Evolutionary conservation across 768 basidiomycete species (phyloP), one percentile per base, ranked within the genome.

Genomic region (Boletus pseudopeckii): DNA sequence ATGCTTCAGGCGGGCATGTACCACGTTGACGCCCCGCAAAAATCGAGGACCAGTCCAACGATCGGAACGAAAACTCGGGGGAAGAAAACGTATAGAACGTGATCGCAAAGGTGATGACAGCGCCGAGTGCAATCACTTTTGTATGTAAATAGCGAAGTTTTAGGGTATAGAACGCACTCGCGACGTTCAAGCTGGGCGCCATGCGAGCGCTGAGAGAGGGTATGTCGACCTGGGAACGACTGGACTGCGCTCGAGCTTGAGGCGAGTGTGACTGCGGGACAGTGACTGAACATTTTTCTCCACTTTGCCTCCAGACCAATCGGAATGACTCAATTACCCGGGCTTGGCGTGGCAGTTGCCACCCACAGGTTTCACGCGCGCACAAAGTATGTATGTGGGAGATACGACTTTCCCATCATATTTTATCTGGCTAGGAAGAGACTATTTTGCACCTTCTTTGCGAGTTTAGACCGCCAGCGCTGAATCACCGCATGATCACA

Each of bases 1-100:
- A 77, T 1, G 62, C 61, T 11, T 67, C 63, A 3, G 76, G 74
- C 0, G 72, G 47, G 50, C 76, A 77, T 32, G 66, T 51, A 30
- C 55, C 48, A 0, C 65, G 67, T 18, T 63, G 65, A n/a, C 67
- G 64, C 3, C 49, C 50, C 13, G 67, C 47, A 42, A 73, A 71
- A 10, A 66, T 34, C 0, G 58, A 63, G 10, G 57, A 59, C 64
- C 63, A 73, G 42, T 51, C 52, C 5, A 57, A 50, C 13, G 45
- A 34, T 24, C 43, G 58, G 15, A 57, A 59, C 18, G 58, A 57
- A 47, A 30, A 57, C 45, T 54, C 53, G 38, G 57, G 18, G 5
- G 67, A 64, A 10, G 68, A 69, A 49, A 64, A 64, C 2, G 68
- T 66, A 47, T 71, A 74, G 37, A 69, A 13, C n/a, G 59, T 54